These are phyloP conservation scores for Anisogramma anomala DNA, from an alignment of 2,329 filamentous ascomycete species.

Conservation along the genomic window DNA sequence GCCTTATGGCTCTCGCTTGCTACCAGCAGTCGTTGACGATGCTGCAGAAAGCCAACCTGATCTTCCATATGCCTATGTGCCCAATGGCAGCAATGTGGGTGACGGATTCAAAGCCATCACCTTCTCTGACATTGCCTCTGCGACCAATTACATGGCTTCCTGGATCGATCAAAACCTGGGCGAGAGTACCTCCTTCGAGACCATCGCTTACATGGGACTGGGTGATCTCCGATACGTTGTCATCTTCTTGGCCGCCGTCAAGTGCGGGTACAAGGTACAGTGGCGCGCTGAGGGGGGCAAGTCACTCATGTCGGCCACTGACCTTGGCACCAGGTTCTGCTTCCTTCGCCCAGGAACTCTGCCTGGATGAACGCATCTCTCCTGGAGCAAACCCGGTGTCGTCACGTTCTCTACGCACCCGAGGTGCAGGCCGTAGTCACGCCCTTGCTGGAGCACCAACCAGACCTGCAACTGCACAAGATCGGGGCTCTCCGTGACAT, in stretches of 20 bases:
- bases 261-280: constrained; percentile 25
- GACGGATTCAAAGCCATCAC: constrained; percentile 18
- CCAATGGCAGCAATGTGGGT: constrained; percentile 11
- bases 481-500: not conserved
- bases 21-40: too few species aligned
- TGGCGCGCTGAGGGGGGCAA: not conserved
- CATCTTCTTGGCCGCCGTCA: constrained; percentile 24
- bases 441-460: not conserved
- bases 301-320: not conserved
- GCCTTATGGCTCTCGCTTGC: too few species aligned
- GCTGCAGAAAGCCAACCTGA: too few species aligned
- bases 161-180: constrained; percentile 20
- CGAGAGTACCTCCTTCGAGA: constrained; percentile 18
- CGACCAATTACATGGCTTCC: constrained; percentile 20
- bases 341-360: constrained; percentile 18
- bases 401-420: constrained; percentile 14
- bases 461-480: not conserved
- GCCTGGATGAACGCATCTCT: constrained; percentile 14
- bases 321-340: constrained; percentile 16
- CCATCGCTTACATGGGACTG: constrained; percentile 20
- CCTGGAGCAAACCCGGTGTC: constrained; percentile 15
- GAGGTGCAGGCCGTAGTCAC: constrained; percentile 8
- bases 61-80: constrained; percentile 17
- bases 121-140: constrained; percentile 15
- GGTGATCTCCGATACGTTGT: constrained; percentile 24